A percentile compares a stretch with the other conserved stretches of the same genome.
phyloP scores from a whole-genome alignment of 176 grass and related monocot species.

The Luzula sylvatica region DNA sequence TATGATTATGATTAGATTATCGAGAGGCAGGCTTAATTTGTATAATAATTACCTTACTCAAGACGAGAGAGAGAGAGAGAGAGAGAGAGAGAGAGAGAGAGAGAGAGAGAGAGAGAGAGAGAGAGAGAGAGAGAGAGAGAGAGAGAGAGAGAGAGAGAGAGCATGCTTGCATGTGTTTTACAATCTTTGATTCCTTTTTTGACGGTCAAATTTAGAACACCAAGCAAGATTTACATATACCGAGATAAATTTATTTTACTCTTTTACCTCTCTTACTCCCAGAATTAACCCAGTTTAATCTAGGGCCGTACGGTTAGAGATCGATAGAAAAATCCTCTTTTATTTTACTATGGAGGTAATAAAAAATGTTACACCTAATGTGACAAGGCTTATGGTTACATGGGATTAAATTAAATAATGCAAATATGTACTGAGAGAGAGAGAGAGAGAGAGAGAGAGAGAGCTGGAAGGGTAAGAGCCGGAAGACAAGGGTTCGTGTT shows the following conservation, averaged over 20 bases:
- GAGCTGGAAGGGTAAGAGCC: neutral
- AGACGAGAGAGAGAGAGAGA: neutral
- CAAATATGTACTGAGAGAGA: no score
- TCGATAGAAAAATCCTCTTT: no score
- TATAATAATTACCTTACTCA: neutral
- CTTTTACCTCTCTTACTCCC: constrained; percentile 13
- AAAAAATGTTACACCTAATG: no score
- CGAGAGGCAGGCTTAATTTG: neutral
- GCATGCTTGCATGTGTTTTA: neutral
- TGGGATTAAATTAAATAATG: no score
- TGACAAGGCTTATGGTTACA: no score
- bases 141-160: neutral
- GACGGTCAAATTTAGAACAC: constrained; percentile 3
- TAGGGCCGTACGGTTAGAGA: constrained; percentile 7
- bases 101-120: neutral
- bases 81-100: neutral
- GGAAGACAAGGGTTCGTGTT: constrained; percentile 22
- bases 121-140: neutral
- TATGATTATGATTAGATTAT: constrained; percentile 7
- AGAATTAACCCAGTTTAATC: constrained; percentile 20
- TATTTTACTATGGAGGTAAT: no score
- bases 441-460: constrained; percentile 10
- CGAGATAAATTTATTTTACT: constrained; percentile 3
- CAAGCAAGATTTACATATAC: constrained; percentile 11
- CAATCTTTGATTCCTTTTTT: constrained; percentile 19